phyloP scores from a whole-genome alignment of 192 early-diverging fungal species.

The Rhizophlyctis rosea region DNA sequence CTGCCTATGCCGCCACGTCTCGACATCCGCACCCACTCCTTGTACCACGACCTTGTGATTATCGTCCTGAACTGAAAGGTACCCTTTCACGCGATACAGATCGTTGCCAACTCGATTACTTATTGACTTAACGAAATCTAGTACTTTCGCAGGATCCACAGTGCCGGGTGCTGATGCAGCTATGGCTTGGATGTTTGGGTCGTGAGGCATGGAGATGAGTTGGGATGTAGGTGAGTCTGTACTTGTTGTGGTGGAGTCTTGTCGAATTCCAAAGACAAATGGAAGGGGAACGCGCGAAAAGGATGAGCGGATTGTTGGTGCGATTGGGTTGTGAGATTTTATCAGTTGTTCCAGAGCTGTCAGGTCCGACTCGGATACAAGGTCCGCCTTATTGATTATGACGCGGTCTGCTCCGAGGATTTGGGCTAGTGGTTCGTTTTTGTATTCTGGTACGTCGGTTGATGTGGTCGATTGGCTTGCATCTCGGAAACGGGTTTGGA shows the following conservation, averaged over 20 bases:
- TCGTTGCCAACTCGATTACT: not conserved
- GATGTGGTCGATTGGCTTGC: not conserved
- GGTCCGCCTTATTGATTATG: not conserved
- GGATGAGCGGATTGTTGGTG: not conserved
- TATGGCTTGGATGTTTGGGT: not conserved
- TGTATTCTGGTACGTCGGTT: not conserved
- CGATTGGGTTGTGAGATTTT: not conserved
- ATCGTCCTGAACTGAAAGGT: not conserved
- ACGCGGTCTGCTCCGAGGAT: not conserved
- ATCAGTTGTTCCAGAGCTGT: not conserved
- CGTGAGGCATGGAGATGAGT: not conserved
- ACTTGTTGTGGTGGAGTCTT: not conserved
- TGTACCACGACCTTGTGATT: not conserved
- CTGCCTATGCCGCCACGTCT: not conserved
- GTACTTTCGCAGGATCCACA: not conserved
- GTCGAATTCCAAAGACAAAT: not conserved
- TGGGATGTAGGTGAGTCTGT: not conserved
- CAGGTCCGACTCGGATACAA: not conserved
- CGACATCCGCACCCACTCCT: not conserved
- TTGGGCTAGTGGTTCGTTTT: not conserved
- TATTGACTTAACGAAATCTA: not conserved
- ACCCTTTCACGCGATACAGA: not conserved
- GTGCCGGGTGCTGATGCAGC: not conserved
- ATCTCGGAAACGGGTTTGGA: not conserved
- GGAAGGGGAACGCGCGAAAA: not conserved